Evolutionary conservation across 2,329 filamentous ascomycete species (phyloP).

Genomic region (Trichophyton equinum): DNA sequence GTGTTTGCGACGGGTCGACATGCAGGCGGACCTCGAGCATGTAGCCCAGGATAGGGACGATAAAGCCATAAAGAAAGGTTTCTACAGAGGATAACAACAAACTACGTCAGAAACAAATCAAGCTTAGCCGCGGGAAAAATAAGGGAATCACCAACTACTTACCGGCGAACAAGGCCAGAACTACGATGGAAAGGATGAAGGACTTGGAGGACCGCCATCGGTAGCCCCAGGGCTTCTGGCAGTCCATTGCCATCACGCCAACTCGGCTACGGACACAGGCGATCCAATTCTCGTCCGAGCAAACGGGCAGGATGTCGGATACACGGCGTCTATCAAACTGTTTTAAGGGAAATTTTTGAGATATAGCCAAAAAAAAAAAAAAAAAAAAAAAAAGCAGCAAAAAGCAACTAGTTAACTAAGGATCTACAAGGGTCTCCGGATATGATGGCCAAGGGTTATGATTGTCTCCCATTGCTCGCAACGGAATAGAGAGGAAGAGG

Average conservation of each 20-base stretch:
- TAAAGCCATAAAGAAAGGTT: slow-evolving; percentile 20
- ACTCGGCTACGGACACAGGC: neutral
- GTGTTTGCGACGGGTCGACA: slow-evolving; percentile 16
- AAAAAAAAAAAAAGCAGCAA: too few relatives aligned
- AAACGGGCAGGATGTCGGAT: too few relatives aligned
- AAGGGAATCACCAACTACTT: neutral
- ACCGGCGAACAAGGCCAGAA: neutral
- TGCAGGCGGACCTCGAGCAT: slow-evolving; percentile 20
- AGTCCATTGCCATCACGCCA: neutral
- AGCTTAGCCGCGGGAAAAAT: too few relatives aligned
- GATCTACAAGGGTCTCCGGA: too few relatives aligned
- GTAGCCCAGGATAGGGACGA: slow-evolving; percentile 23
- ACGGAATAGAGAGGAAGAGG: too few relatives aligned
- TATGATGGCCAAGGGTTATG: too few relatives aligned
- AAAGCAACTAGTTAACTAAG: too few relatives aligned
- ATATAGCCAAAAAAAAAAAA: too few relatives aligned
- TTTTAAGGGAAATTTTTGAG: too few relatives aligned
- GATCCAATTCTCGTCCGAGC: too few relatives aligned
- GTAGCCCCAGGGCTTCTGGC: neutral
- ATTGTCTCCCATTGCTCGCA: too few relatives aligned
- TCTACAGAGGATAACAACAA: slow-evolving; percentile 12
- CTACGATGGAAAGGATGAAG: neutral
- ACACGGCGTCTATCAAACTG: too few relatives aligned
- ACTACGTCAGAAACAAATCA: neutral
- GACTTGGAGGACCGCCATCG: neutral